Base-by-base conservation (phyloP, 768 basidiomycete genomes). In the Cubamyces lactineus region DNA sequence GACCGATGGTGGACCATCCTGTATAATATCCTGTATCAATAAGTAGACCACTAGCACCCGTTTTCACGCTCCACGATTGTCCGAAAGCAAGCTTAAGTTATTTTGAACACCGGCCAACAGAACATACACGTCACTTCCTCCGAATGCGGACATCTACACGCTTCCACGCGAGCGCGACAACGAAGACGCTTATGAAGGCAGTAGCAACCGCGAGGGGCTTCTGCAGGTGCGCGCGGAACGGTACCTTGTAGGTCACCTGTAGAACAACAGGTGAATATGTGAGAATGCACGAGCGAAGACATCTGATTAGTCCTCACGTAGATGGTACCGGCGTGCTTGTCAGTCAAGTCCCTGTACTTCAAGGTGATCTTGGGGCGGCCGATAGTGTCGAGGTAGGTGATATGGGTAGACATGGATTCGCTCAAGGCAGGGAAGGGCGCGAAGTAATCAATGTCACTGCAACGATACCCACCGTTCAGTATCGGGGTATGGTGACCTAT, bases 371-470 rank as follows among this genome's bases (percentile, higher is more conserved):
- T 81, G 9, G 95, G 95, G 26, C 96, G 88, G 30, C 97, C 97
- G 43, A 80, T 82, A 40, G 95, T 93, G 74, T 99, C 97, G 28
- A 99, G 86, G 76, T 96, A 98, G 5, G 92, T 92, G 63, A 82
- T 83, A 67, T 94, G 90, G 17, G 80, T 90, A n/a, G 83, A 84
- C 53, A 84, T 75, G 53, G 71, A 75, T 70, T 84, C 87, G 13
- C 82, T 78, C 56, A 86, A 74, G 13, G 93, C 83, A 6, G 88
- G 80, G 82, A 96, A 98, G 1, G 96, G 96, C 8, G 87, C 78
- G 46, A 76, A 78, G 53, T 92, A 85, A 63, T 88, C 81, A 63
- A 97, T 79, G 68, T 96, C 87, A 56, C 96, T 98, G 69, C 15
- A 7, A 16, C 4, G 9, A 23, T 7, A 17, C 23, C 23, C 17